phyloP scores from a whole-genome alignment of 305 asterid genomes.

The Ilex paraguariensis region DNA sequence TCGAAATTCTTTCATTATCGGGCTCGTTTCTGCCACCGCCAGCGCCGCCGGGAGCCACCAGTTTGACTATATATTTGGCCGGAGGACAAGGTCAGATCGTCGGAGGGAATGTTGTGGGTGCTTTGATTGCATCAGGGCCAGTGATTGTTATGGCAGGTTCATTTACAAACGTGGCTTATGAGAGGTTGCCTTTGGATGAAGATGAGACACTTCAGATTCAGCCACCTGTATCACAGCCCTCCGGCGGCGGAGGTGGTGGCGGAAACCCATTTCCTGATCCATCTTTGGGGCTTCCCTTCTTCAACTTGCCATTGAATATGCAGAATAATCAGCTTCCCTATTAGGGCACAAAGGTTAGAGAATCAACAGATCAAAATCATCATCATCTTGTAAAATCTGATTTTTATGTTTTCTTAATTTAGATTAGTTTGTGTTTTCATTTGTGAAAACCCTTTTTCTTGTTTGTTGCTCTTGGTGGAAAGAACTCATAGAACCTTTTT shows the following conservation, averaged over 20 bases:
- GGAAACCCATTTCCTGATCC: slow-evolving; percentile 47
- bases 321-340: slow-evolving; percentile 29
- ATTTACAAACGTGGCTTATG: slow-evolving; percentile 49
- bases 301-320: slow-evolving; percentile 50
- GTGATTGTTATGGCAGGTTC: slow-evolving; percentile 48
- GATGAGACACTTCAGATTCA: slow-evolving; percentile 20
- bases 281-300: slow-evolving; percentile 51
- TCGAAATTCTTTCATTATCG: slow-evolving; percentile 42
- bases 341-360: no score
- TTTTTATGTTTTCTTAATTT: no score
- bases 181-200: slow-evolving; percentile 44
- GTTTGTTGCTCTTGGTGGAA: no score
- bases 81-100: slow-evolving; percentile 64
- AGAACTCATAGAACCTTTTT: no score
- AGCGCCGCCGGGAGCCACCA: slow-evolving; percentile 60
- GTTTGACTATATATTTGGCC: slow-evolving; percentile 40
- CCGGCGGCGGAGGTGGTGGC: slow-evolving; percentile 24
- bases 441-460: no score
- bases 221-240: slow-evolving; percentile 14
- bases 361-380: no score
- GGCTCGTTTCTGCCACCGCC: slow-evolving; percentile 59
- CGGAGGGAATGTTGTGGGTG: slow-evolving; percentile 52
- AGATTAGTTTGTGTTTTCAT: no score
- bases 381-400: no score
- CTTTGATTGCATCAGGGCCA: slow-evolving; percentile 43